A percentile compares a stretch with the other conserved stretches of the same genome.
These are phyloP conservation scores for Pseudogymnoascus sp. DNA, from an alignment of 2,329 filamentous ascomycete species.

Conservation along the genomic window DNA sequence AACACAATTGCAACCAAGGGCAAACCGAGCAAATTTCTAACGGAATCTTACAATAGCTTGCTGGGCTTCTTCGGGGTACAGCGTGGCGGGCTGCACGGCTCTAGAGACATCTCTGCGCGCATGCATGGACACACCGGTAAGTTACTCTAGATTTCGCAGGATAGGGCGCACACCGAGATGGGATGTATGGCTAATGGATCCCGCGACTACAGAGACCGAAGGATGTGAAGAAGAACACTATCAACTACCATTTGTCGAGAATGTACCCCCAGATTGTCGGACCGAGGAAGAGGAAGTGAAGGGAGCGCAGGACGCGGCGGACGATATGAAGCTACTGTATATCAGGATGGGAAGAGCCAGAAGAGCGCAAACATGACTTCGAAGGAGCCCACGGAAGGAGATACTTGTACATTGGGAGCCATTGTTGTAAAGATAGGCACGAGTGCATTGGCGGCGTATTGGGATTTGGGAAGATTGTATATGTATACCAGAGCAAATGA, in stretches of 20 bases:
- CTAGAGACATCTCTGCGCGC: conserved; percentile 53
- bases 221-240: conserved; percentile 60
- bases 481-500: conserved; percentile 5
- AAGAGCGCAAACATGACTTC: background rate
- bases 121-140: conserved; percentile 76
- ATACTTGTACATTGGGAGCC: conserved; percentile 6
- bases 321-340: background rate
- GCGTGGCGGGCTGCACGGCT: conserved; percentile 48
- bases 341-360: background rate
- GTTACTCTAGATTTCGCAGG: conserved; percentile 28
- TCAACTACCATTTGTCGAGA: conserved; percentile 86
- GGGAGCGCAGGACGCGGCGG: background rate
- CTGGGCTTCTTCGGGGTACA: conserved; percentile 75
- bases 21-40: conserved; percentile 6
- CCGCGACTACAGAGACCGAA: conserved; percentile 42
- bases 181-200: conserved; percentile 12
- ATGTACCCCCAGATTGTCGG: conserved; percentile 68
- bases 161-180: background rate
- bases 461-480: conserved; percentile 6
- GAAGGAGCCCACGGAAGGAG: background rate
- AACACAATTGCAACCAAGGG: background rate
- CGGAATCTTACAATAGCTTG: conserved; percentile 48
- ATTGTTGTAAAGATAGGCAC: conserved; percentile 3
- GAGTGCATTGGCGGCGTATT: conserved; percentile 7
- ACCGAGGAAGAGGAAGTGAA: conserved; percentile 56